These are phyloP conservation scores for Rhizophora mangle DNA, from an alignment of 345 rosid genomes.

Conservation along the genomic window DNA sequence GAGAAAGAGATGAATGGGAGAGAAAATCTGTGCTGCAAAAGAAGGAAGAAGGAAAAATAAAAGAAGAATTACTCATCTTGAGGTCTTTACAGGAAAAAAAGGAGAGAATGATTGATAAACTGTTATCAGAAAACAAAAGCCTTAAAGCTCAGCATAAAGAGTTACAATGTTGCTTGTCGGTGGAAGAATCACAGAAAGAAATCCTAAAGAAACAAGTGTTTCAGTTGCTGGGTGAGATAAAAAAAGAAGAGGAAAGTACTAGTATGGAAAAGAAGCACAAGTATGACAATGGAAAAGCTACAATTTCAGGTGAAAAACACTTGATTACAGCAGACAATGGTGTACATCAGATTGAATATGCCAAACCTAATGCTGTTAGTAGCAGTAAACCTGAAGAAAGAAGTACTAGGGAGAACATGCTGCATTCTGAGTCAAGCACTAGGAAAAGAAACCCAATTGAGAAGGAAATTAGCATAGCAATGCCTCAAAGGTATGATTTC, in stretches of 20 bases:
- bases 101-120: constrained; percentile 37
- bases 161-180: constrained; percentile 45
- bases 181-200: constrained; percentile 62
- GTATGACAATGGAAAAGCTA: constrained; percentile 2
- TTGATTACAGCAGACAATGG: constrained; percentile 2
- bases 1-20: constrained; percentile 51
- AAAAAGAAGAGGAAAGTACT: constrained; percentile 44
- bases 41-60: constrained; percentile 46
- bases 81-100: constrained; percentile 54
- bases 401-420: neutral
- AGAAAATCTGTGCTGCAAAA: constrained; percentile 39
- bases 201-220: constrained; percentile 49
- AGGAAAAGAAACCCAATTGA: neutral
- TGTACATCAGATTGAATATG: constrained; percentile 8
- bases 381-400: neutral
- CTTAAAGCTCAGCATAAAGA: constrained; percentile 43
- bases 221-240: constrained; percentile 44
- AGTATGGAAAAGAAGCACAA: constrained; percentile 9
- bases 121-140: constrained; percentile 49
- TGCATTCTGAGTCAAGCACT: constrained; percentile 1
- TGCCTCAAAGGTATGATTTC: constrained; percentile 37
- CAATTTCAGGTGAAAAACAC: constrained; percentile 13
- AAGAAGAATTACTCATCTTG: constrained; percentile 43
- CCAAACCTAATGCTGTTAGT: neutral
- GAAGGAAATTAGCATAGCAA: neutral